Conservation (phyloP, 345 rosid species). For the Eucalyptus dawsonii region DNA sequence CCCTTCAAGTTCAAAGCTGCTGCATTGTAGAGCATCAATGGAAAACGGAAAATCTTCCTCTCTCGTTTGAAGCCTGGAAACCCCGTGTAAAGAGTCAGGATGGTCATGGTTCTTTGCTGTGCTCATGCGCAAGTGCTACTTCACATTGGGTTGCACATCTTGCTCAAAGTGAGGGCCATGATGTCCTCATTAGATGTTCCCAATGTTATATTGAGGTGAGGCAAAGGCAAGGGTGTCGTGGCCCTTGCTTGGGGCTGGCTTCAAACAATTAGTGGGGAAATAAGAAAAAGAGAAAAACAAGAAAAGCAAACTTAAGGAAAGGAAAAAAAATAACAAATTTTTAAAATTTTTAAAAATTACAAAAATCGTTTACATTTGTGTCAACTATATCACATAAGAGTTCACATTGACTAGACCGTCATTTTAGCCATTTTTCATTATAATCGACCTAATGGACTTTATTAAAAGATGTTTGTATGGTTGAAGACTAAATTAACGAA, state of each 20-base stretch:
- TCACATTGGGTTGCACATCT: not conserved
- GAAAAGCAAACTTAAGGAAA: too few relatives aligned
- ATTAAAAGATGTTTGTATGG: rapidly evolving
- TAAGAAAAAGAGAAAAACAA: too few relatives aligned
- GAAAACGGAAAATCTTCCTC: not conserved
- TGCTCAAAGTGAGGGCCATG: not conserved
- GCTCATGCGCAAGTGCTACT: not conserved
- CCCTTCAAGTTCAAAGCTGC: not conserved
- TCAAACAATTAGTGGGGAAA: too few relatives aligned
- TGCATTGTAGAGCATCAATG: not conserved
- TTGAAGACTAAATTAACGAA: too few relatives aligned
- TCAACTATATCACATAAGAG: too few relatives aligned
- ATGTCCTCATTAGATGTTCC: not conserved
- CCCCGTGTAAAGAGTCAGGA: not conserved
- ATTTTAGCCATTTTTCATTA: too few relatives aligned
- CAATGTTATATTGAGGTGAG: not conserved
- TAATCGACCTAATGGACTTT: rapidly evolving
- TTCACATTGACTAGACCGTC: too few relatives aligned
- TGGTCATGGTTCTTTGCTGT: not conserved
- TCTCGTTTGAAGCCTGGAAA: not conserved
- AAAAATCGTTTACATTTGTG: too few relatives aligned
- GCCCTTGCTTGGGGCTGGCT: too few relatives aligned
- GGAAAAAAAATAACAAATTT: too few relatives aligned
- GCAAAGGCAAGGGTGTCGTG: not conserved
- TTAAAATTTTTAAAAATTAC: too few relatives aligned